Conservation (phyloP, 495 filamentous ascomycete genomes). For the Oidiodendron maius region DNA sequence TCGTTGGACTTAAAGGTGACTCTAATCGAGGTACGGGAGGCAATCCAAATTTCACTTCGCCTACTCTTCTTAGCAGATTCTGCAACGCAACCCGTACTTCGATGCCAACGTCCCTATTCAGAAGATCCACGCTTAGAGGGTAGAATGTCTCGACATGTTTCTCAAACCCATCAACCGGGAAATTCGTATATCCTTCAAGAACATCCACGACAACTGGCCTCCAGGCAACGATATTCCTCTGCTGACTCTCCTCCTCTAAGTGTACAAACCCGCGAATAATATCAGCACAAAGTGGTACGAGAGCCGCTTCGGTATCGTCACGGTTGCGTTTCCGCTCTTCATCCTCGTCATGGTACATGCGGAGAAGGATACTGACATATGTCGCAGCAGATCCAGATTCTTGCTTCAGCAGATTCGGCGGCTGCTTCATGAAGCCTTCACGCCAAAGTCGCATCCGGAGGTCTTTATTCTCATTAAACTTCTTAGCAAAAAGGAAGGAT, state of each 20-base stretch:
- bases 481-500: constrained; percentile 90
- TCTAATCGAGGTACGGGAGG: constrained; percentile 17
- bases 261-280: constrained; percentile 77
- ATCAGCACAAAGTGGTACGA: constrained; percentile 90
- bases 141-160: constrained; percentile 79
- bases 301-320: constrained; percentile 76
- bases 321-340: constrained; percentile 75
- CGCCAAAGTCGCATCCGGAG: constrained; percentile 89
- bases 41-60: constrained; percentile 74
- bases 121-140: constrained; percentile 75
- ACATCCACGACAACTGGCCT: constrained; percentile 95
- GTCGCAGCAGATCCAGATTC: constrained; percentile 88
- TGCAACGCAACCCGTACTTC: constrained; percentile 77
- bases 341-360: constrained; percentile 91
- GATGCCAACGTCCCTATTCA: constrained; percentile 70
- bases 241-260: constrained; percentile 90
- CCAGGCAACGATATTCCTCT: constrained; percentile 95
- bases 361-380: constrained; percentile 87
- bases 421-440: constrained; percentile 99
- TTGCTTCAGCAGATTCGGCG: constrained; percentile 97
- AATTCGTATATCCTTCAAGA: constrained; percentile 88
- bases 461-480: constrained; percentile 96
- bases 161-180: constrained; percentile 76
- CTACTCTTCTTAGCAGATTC: constrained; percentile 68
- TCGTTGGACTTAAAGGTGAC: constrained; percentile 35